These are phyloP conservation scores for Tetradesmus lagerheimii DNA, from an alignment of 139 green algal species.

Conservation along the genomic window DNA sequence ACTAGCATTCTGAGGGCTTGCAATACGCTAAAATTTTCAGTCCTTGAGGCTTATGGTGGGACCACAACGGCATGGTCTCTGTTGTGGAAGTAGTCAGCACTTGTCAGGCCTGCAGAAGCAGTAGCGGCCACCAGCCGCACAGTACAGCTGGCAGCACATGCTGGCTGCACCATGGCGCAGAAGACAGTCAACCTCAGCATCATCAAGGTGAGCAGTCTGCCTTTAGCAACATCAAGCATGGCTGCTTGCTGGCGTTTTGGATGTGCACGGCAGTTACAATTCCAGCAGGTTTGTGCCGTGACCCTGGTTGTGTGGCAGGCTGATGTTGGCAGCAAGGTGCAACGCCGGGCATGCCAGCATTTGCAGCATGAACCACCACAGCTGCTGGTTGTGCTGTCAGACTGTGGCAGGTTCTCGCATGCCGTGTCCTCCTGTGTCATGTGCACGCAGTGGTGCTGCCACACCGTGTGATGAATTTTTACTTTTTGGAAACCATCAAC, in stretches of 20 bases:
- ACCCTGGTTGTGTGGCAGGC: too few species aligned
- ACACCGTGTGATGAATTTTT: too few species aligned
- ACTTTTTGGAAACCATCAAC: too few species aligned
- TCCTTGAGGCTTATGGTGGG: neutral
- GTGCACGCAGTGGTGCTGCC: too few species aligned
- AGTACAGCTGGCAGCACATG: neutral
- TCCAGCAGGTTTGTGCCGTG: too few species aligned
- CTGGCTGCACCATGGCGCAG: neutral
- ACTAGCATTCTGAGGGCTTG: neutral
- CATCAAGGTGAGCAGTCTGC: neutral
- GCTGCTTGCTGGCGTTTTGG: too few species aligned
- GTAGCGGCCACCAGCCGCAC: neutral
- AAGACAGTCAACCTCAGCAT: neutral
- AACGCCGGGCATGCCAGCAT: too few species aligned
- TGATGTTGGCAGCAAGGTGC: too few species aligned
- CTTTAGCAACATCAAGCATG: neutral
- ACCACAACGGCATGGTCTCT: neutral
- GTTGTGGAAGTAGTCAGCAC: neutral
- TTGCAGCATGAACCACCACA: too few species aligned
- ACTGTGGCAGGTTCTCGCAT: too few species aligned
- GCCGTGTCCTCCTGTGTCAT: too few species aligned
- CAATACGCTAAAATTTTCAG: neutral
- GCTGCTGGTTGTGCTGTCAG: too few species aligned
- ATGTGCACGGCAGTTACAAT: neutral
- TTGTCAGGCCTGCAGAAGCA: neutral